A percentile compares a stretch with the other conserved stretches of the same genome.
Evolutionary conservation across 2,329 filamentous ascomycete genomes (phyloP).

Genomic region (Sarocladium brachiariae): DNA sequence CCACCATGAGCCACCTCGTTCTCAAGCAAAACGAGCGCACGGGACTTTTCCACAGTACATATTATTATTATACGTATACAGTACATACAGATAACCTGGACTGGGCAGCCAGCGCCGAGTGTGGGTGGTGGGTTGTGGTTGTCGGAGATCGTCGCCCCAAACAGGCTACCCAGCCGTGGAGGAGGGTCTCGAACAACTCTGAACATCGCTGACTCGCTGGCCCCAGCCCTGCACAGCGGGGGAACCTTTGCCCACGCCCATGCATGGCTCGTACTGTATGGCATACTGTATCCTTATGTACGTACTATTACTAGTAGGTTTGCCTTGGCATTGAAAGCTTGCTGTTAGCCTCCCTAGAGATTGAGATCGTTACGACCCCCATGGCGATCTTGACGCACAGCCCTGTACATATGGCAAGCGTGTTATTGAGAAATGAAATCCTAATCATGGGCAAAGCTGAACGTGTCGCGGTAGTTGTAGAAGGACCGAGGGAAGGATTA

Average conservation of each 20-base stretch:
- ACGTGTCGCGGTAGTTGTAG: too few species aligned
- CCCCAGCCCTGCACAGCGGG: not conserved
- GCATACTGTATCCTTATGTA: too few species aligned
- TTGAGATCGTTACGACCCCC: conserved; percentile 5
- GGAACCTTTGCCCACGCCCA: conserved; percentile 6
- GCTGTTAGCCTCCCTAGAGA: not conserved
- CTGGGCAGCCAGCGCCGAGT: conserved; percentile 1
- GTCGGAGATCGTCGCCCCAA: conserved; percentile 9
- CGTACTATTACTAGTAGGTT: too few species aligned
- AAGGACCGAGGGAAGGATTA: too few species aligned
- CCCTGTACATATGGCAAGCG: not conserved
- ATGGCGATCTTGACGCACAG: conserved; percentile 1
- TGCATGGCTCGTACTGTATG: conserved; percentile 7
- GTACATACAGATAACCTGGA: not conserved
- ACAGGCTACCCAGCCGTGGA: conserved; percentile 5
- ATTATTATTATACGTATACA: too few species aligned
- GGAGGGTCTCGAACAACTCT: conserved; percentile 8
- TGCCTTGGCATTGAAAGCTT: not conserved
- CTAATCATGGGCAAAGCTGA: too few species aligned
- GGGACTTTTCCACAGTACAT: not conserved
- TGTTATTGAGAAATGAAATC: too few species aligned
- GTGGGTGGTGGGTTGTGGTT: not conserved
- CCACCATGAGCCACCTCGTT: not conserved
- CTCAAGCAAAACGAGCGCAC: not conserved
- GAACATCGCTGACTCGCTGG: conserved; percentile 3